Evolutionary conservation across 2,329 filamentous ascomycete genomes (phyloP).

Genomic region (Aspergillus japonicus): DNA sequence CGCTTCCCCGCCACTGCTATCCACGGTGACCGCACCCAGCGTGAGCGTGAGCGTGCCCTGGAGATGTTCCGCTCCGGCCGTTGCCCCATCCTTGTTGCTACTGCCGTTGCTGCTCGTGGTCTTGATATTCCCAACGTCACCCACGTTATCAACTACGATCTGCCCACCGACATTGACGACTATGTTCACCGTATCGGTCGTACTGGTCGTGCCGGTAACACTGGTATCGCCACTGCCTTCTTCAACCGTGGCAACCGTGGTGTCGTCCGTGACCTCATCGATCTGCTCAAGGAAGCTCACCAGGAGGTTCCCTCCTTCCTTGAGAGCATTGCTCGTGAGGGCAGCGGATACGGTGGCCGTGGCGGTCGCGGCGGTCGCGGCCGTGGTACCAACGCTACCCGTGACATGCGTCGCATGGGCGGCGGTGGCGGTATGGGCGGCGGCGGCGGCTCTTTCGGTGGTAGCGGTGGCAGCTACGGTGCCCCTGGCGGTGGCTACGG

Average conservation of each 20-base stretch:
- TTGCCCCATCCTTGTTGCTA: slow-evolving; percentile 95
- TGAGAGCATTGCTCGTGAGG: slow-evolving; percentile 95
- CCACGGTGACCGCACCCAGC: slow-evolving; percentile 96
- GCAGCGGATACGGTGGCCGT: slow-evolving; percentile 73
- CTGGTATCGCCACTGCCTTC: slow-evolving; percentile 96
- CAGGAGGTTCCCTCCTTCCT: slow-evolving; percentile 93
- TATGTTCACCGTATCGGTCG: slow-evolving; percentile 99
- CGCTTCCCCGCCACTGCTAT: slow-evolving; percentile 98
- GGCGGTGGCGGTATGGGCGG: slow-evolving; percentile 44
- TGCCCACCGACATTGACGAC: slow-evolving; percentile 98
- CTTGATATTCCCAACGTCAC: slow-evolving; percentile 95
- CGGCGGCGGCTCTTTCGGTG: slow-evolving; percentile 37
- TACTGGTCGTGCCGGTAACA: slow-evolving; percentile 99
- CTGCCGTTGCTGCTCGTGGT: slow-evolving; percentile 87
- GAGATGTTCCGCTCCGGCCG: slow-evolving; percentile 96
- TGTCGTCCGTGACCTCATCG: slow-evolving; percentile 92
- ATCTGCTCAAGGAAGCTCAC: slow-evolving; percentile 98
- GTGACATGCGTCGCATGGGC: slow-evolving; percentile 80
- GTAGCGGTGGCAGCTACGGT: slow-evolving; percentile 36
- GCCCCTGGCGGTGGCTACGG: slow-evolving; percentile 29
- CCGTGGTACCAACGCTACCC: slow-evolving; percentile 63
- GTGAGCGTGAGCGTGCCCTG: slow-evolving; percentile 94
- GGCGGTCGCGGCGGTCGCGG: slow-evolving; percentile 73
- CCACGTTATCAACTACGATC: slow-evolving; percentile 98
- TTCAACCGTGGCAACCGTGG: slow-evolving; percentile 99